Evolutionary conservation across 2,329 filamentous ascomycete species (phyloP).

Genomic region (Fusarium proliferatum): DNA sequence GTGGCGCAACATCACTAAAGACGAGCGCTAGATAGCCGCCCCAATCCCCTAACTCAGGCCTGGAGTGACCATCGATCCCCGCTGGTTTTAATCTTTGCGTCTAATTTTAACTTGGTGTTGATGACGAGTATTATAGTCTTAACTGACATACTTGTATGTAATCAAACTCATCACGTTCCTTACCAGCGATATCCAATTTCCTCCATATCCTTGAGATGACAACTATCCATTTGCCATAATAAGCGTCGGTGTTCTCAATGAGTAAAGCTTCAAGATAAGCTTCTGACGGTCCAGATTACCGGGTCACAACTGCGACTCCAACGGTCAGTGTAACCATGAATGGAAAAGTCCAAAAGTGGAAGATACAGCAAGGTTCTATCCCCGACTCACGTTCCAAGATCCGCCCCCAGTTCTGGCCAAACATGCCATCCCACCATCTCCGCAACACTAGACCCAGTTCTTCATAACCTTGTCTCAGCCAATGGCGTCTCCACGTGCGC

Average conservation of each 20-base stretch:
- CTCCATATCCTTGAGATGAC: accelerated
- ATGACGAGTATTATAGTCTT: no score
- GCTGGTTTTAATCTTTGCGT: neutral
- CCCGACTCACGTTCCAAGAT: neutral
- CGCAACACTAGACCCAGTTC: neutral
- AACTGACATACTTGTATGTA: neutral
- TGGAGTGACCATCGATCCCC: neutral
- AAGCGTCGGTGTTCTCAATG: neutral
- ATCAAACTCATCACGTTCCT: no score
- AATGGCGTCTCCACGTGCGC: constrained; percentile 33
- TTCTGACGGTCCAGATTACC: accelerated
- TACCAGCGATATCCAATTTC: neutral
- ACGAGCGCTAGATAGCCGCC: neutral
- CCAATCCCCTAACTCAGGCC: neutral
- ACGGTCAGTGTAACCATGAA: neutral
- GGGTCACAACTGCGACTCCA: neutral
- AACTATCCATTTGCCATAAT: accelerated
- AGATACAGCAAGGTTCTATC: no score
- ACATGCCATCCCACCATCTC: neutral
- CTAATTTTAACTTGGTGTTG: accelerated
- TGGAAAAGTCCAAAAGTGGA: neutral
- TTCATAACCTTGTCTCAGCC: constrained; percentile 8
- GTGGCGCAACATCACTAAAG: neutral
- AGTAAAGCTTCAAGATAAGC: neutral
- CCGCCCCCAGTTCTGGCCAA: neutral